Evolutionary conservation across 768 basidiomycete genomes (phyloP).

Genomic region (Boletus tomentosulus): DNA sequence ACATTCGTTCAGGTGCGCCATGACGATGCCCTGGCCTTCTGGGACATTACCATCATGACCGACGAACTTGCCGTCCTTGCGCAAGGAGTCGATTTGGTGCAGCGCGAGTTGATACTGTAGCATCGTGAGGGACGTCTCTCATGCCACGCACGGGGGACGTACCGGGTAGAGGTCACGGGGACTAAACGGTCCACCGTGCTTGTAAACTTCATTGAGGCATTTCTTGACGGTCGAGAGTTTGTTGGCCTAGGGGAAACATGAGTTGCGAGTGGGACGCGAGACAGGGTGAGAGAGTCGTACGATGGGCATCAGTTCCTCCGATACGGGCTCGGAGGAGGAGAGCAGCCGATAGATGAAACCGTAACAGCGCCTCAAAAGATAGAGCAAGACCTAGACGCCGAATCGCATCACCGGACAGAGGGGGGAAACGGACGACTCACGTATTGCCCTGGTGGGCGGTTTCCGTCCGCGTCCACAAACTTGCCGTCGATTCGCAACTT

Average conservation of each 20-base stretch:
- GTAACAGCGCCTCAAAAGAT: slow-evolving; percentile 91
- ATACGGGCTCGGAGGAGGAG: slow-evolving; percentile 94
- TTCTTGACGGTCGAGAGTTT: slow-evolving; percentile 96
- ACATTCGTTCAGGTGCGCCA: slow-evolving; percentile 94
- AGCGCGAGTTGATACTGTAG: slow-evolving; percentile 86
- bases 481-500: slow-evolving; percentile 96
- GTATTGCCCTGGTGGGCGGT: slow-evolving; percentile 91
- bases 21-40: slow-evolving; percentile 94
- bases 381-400: slow-evolving; percentile 72
- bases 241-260: slow-evolving; percentile 62
- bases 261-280: not conserved
- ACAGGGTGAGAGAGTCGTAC: slow-evolving; percentile 40
- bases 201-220: slow-evolving; percentile 91
- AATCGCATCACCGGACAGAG: not conserved
- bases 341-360: slow-evolving; percentile 92
- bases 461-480: slow-evolving; percentile 92
- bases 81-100: slow-evolving; percentile 91
- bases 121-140: slow-evolving; percentile 1
- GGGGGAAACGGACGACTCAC: slow-evolving; percentile 42
- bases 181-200: slow-evolving; percentile 91
- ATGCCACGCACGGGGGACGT: slow-evolving; percentile 28
- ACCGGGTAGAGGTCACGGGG: slow-evolving; percentile 93
- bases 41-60: slow-evolving; percentile 86
- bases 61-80: slow-evolving; percentile 91
- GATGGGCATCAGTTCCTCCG: slow-evolving; percentile 96